phyloP scores from a whole-genome alignment of 2,329 filamentous ascomycete species.

The Ascochyta lentis region DNA sequence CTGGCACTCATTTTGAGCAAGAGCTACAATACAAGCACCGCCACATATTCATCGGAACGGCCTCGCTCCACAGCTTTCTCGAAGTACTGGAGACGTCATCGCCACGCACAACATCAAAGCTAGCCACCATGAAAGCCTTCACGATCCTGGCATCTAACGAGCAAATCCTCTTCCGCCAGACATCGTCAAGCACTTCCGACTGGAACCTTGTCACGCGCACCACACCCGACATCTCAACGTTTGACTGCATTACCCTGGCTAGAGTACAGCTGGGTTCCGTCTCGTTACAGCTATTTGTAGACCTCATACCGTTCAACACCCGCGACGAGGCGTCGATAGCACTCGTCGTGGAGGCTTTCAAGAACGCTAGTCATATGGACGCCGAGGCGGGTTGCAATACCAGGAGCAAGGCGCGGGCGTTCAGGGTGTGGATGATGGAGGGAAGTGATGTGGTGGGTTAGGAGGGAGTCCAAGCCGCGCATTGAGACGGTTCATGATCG shows the following conservation, averaged over 20 bases:
- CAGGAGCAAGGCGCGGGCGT: slow-evolving; percentile 33
- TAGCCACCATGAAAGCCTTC: slow-evolving; percentile 34
- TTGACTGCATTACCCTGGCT: slow-evolving; percentile 33
- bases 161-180: slow-evolving; percentile 35
- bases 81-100: slow-evolving; percentile 33
- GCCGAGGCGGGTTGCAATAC: slow-evolving; percentile 22
- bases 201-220: slow-evolving; percentile 39
- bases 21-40: slow-evolving; percentile 44
- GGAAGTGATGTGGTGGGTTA: too few species aligned
- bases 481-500: too few species aligned
- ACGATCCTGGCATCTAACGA: slow-evolving; percentile 34
- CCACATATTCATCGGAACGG: slow-evolving; percentile 44
- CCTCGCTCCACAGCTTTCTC: slow-evolving; percentile 40
- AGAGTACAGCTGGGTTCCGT: slow-evolving; percentile 38
- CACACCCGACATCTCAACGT: slow-evolving; percentile 24
- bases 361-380: slow-evolving; percentile 36
- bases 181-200: slow-evolving; percentile 25
- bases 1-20: slow-evolving; percentile 23
- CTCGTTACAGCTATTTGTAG: slow-evolving; percentile 35
- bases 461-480: too few species aligned
- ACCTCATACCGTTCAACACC: slow-evolving; percentile 33
- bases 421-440: slow-evolving; percentile 32
- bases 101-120: slow-evolving; percentile 26
- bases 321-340: slow-evolving; percentile 24
- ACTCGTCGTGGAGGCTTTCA: slow-evolving; percentile 39